A percentile compares a stretch with the other conserved stretches of the same genome.
Conservation (phyloP, 441 rosid species). For the Populus trichocarpa region DNA sequence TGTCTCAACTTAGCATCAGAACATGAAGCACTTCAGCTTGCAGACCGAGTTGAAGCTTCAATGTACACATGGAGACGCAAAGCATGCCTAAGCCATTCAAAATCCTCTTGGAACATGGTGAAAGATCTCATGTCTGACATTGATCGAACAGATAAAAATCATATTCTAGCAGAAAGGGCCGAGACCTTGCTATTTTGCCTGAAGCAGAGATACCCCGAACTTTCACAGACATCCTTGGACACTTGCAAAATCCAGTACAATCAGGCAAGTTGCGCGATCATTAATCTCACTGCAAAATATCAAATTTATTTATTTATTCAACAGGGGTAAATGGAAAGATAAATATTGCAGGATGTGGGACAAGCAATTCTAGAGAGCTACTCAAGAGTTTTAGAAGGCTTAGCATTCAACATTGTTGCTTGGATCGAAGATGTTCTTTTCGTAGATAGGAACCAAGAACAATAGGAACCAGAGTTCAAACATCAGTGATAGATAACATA, state of each 20-base stretch:
- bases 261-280: conserved; percentile 41
- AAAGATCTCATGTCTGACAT: conserved; percentile 83
- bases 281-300: background rate
- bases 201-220: conserved; percentile 87
- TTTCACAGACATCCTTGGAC: conserved; percentile 91
- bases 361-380: conserved; percentile 90
- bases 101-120: conserved; percentile 88
- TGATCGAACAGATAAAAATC: conserved; percentile 71
- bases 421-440: conserved; percentile 93
- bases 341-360: conserved; percentile 74
- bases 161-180: conserved; percentile 76
- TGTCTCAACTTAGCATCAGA: conserved; percentile 89
- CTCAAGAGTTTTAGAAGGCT: conserved; percentile 89
- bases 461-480: conserved; percentile 6
- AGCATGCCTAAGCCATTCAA: conserved; percentile 49
- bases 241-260: conserved; percentile 93
- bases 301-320: background rate
- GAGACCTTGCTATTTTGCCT: conserved; percentile 79
- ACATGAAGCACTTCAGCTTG: conserved; percentile 94
- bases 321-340: background rate
- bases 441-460: conserved; percentile 60
- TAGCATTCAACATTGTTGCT: conserved; percentile 92
- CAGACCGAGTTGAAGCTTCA: conserved; percentile 86
- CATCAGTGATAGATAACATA: background rate
- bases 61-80: conserved; percentile 79